Evolutionary conservation across 2,329 filamentous ascomycete genomes (phyloP), one percentile per base, ranked within the genome.

Genomic region (Diaporthe citriasiana): DNA sequence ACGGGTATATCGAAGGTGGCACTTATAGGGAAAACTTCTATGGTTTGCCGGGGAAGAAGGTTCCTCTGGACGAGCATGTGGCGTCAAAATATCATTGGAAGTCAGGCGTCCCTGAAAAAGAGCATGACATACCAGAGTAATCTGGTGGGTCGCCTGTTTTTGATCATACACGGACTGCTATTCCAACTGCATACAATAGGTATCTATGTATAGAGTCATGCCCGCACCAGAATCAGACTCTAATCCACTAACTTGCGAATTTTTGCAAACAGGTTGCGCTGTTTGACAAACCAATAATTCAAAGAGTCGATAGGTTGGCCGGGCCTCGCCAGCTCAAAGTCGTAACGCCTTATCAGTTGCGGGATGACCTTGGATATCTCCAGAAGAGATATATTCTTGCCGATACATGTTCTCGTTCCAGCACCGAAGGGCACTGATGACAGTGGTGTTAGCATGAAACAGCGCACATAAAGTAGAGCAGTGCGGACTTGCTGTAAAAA

Each of bases 1-100:
- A 86, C 27, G 84, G 84, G 38, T 88, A 87, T 56, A 81, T 85
- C 0, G 82, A 84, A 4, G 81, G 83, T 0, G 85, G 84, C 3
- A 85, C 84, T 0, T 85, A 85, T 51, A 78, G 85, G 4, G 85
- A 86, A 79, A 86, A 86, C 71, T 79, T 86, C 10, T 85, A 84
- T 33, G 82, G 80, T 0, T 78, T 76, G 40, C 76, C 79, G n/a
- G 83, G 84, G 0, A 74, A 81, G 65, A 80, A 79, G 27, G 76
- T 80, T 17, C 84, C 84, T 0, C 78, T 81, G 1, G 77, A 78
- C 1, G 83, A 85, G 70, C 84, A 86, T 30, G 83, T 84, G 0
- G 84, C 84, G 2, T 80, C 83, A 0, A 78, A 78, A 38, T 85
- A 82, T 65, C 83, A 84, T 35, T 85, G 84, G 84, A 82, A 75